Conservation (phyloP, 2,329 filamentous ascomycete genomes). For the Aspergillus pseudoglaucus region DNA sequence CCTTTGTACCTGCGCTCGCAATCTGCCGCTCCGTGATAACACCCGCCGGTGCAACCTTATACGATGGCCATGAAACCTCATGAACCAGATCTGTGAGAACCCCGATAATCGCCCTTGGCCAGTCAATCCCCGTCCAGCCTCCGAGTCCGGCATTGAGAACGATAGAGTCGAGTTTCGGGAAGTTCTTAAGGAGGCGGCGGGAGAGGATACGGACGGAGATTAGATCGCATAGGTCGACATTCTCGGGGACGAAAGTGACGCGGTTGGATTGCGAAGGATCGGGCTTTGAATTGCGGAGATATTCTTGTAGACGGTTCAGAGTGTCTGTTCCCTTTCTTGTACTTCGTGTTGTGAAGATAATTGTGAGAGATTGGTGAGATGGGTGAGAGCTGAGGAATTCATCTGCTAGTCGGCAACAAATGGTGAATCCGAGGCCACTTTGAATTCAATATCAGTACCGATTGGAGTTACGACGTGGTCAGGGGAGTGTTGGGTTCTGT, state of each 20-base stretch:
- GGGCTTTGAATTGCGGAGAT: conserved; percentile 47
- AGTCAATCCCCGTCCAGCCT: conserved; percentile 76
- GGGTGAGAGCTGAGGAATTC: conserved; percentile 71
- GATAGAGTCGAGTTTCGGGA: conserved; percentile 69
- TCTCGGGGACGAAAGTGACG: conserved; percentile 50
- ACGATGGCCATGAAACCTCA: conserved; percentile 68
- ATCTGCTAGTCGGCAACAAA: conserved; percentile 78
- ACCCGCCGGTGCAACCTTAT: conserved; percentile 60
- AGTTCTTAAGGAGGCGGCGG: conserved; percentile 40
- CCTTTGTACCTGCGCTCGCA: conserved; percentile 23
- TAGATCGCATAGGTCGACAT: conserved; percentile 52
- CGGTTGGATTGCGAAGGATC: conserved; percentile 35
- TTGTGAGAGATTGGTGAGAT: conserved; percentile 61
- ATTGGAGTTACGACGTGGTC: neutral
- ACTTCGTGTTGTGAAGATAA: conserved; percentile 79
- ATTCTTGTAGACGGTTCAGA: conserved; percentile 54
- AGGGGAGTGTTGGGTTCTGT: neutral
- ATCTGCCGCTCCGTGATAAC: conserved; percentile 50
- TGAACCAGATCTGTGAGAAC: conserved; percentile 59
- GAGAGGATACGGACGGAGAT: conserved; percentile 50
- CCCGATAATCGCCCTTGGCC: conserved; percentile 51
- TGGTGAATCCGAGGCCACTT: conserved; percentile 82
- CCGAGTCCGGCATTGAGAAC: conserved; percentile 86
- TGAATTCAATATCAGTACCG: conserved; percentile 3
- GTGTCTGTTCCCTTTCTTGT: conserved; percentile 68